Evolutionary conservation across 1,284 basidiomycete genomes (phyloP).

Genomic region (Porodaedalea pini): DNA sequence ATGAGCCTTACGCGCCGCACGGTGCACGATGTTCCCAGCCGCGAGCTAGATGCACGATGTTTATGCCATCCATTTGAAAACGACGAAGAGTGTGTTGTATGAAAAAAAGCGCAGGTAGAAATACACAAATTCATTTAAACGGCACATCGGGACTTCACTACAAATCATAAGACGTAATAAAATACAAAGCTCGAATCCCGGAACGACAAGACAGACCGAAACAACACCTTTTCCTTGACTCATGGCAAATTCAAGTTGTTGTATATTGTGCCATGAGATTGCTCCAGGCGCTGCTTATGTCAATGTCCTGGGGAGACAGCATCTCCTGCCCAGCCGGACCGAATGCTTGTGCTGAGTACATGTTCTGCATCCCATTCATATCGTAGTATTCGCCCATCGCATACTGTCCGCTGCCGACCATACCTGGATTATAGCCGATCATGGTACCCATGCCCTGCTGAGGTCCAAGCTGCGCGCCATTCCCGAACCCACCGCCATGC

Average conservation of each 20-base stretch:
- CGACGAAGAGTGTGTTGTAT: neutral
- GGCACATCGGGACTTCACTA: neutral
- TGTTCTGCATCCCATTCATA: constrained; percentile 11
- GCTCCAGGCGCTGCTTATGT: constrained; percentile 13
- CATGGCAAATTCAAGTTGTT: neutral
- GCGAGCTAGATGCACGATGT: no score
- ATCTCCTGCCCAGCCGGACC: constrained; percentile 6
- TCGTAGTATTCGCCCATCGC: constrained; percentile 2
- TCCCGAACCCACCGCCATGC: neutral
- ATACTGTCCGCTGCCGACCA: constrained; percentile 2
- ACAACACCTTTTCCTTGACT: neutral
- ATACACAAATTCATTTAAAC: neutral
- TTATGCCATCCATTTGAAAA: no score
- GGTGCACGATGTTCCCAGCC: no score
- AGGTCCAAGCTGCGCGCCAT: constrained; percentile 5
- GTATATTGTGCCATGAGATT: constrained; percentile 15
- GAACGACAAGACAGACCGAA: neutral
- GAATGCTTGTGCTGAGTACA: constrained; percentile 8
- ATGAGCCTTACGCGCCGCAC: no score
- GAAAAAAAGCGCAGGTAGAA: neutral
- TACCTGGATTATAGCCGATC: neutral
- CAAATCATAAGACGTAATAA: neutral
- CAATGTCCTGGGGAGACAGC: constrained; percentile 12
- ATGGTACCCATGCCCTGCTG: neutral
- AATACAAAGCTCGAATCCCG: neutral